Evolutionary conservation across 2,329 filamentous ascomycete genomes (phyloP), one percentile per base, ranked within the genome.

Genomic region (Fusarium clavum): DNA sequence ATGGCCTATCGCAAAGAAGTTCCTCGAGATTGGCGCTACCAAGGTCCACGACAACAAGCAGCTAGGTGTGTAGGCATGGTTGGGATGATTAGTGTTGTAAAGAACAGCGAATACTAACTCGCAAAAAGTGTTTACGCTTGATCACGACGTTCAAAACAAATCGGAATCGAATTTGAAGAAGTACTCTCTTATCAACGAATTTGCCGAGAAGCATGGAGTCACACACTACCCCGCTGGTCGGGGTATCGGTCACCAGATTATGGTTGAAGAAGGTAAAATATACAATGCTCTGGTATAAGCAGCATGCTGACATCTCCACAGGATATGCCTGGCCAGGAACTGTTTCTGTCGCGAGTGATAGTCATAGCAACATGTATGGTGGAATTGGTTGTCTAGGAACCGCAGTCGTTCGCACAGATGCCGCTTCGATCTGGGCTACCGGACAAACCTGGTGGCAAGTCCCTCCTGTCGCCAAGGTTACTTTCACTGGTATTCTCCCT

Each of bases 241-340:
- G 46, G 93, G 93, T 14, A 97, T 97, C 75, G 94, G 94, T 1
- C 95, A 98, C 78, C 95, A 98, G 79, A 91, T 95, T 72, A 94
- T 96, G 92, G 88, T 97, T 0, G 94, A 97, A 78, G 73, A 79
- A 43, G 76, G 64, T 73, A 59, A 13, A 22, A 22, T 3, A 27
- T 14, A 44, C 10, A 5, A 18, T n/a, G 1, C 0, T 22, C 6
- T 10, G 1, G 5, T 10, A 2, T 3, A 25, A 29, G 10, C 7
- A 14, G 16, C 5, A 8, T 49, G 18, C 48, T 66, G 12, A 66
- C 24, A 7, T 3, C 3, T 11, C 7, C 8, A 52, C 53, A 60
- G 58, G 93, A 93, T 84, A 91, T 84, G 75, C 82, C 3, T 98
- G 94, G 94, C 95, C 95, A 0, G 92, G 93, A 2, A 97, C 93